Evolutionary conservation across 257 asterid genomes (phyloP).

Genomic region (Solanum tacnaense): DNA sequence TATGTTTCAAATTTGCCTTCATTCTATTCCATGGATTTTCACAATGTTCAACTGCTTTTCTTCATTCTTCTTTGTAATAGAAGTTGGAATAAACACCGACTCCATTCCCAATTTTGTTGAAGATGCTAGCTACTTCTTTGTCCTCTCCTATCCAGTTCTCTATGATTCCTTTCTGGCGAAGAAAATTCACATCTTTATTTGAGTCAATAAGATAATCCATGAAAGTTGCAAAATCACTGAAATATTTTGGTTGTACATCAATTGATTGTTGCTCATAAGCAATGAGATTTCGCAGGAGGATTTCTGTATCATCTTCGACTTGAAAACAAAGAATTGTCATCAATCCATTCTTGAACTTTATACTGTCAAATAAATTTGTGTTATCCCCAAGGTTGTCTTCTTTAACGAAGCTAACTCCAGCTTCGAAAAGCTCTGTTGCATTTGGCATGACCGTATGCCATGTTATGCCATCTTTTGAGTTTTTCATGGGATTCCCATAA

Average conservation of each 20-base stretch:
- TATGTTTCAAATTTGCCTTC: neutral
- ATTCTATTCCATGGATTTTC: neutral
- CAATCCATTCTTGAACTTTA: neutral
- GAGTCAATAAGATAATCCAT: neutral
- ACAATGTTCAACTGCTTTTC: too few relatives aligned
- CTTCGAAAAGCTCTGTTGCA: too few relatives aligned
- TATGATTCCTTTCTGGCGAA: neutral
- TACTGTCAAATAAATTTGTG: neutral
- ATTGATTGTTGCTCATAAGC: neutral
- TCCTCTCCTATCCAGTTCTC: constrained; percentile 2
- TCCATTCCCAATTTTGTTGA: neutral
- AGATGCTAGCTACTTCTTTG: neutral
- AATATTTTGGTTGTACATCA: neutral
- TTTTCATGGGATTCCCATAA: too few relatives aligned
- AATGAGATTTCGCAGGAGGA: neutral
- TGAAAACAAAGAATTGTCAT: neutral
- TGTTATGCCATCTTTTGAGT: too few relatives aligned
- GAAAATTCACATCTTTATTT: neutral
- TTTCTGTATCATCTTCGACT: neutral
- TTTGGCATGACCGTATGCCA: too few relatives aligned
- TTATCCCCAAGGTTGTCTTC: too few relatives aligned
- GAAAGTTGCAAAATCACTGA: neutral
- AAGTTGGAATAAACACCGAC: neutral
- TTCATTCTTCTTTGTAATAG: too few relatives aligned
- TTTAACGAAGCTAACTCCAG: too few relatives aligned